Conservation (phyloP, 768 basidiomycete genomes). For the Hygrocybe punicea region DNA sequence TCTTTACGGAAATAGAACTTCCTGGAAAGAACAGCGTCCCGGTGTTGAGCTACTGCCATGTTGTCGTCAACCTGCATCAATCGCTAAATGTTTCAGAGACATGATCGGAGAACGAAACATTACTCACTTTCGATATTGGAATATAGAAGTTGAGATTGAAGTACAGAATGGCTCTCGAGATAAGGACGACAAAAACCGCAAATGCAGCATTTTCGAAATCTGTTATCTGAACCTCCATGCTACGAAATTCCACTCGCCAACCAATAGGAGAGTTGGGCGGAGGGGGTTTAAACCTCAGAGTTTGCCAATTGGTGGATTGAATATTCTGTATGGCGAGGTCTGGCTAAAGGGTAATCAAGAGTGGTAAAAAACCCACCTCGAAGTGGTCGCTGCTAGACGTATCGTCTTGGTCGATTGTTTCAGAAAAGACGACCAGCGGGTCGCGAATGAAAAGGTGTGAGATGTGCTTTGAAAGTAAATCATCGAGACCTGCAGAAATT, state of each 20-base stretch:
- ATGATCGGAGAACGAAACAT: background rate
- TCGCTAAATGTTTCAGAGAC: background rate
- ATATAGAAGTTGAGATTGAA: constrained; percentile 94
- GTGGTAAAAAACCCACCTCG: constrained; percentile 53
- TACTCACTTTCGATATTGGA: constrained; percentile 86
- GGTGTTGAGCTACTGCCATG: constrained; percentile 83
- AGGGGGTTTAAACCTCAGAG: constrained; percentile 96
- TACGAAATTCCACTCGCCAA: constrained; percentile 97
- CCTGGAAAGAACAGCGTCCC: constrained; percentile 69
- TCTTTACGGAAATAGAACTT: constrained; percentile 90
- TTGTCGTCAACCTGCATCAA: constrained; percentile 86
- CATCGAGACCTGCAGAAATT: constrained; percentile 66
- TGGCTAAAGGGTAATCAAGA: background rate
- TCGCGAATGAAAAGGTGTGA: constrained; percentile 97
- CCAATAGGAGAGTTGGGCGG: constrained; percentile 90
- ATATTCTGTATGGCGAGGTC: constrained; percentile 61
- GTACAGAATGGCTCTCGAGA: constrained; percentile 88
- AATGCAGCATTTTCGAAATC: constrained; percentile 99
- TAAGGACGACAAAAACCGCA: constrained; percentile 88
- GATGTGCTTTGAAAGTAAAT: constrained; percentile 83
- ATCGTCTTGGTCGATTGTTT: constrained; percentile 92
- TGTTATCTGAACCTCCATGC: constrained; percentile 98
- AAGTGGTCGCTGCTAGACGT: constrained; percentile 87
- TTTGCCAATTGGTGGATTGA: constrained; percentile 99
- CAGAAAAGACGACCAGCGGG: constrained; percentile 91